Evolutionary conservation across 129 eudicot genomes (phyloP).

Genomic region (Flaveria linearis): DNA sequence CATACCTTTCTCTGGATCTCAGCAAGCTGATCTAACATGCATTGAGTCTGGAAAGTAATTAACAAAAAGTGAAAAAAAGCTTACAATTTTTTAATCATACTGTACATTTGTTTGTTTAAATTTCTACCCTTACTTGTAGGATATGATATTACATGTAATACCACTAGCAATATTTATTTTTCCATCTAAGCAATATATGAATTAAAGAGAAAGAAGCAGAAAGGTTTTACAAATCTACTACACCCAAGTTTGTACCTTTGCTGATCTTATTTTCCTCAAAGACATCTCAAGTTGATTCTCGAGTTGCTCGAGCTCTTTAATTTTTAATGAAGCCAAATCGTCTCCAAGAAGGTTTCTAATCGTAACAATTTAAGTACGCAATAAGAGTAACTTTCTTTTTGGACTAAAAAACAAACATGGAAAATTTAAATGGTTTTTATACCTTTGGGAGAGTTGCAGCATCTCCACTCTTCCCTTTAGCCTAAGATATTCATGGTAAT

Average conservation of each 20-base stretch:
- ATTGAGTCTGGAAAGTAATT: conserved; percentile 47
- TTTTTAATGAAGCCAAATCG: conserved; percentile 49
- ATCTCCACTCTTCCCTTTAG: conserved; percentile 61
- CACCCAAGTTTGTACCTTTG: conserved; percentile 37
- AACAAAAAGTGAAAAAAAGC: conserved; percentile 1
- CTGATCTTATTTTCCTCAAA: conserved; percentile 59
- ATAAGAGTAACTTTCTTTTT: neutral
- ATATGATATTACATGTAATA: neutral
- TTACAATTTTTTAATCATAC: no score
- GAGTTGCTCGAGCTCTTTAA: conserved; percentile 52
- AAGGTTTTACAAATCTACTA: no score
- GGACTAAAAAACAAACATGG: neutral
- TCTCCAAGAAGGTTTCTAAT: conserved; percentile 60
- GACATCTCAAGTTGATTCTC: conserved; percentile 56
- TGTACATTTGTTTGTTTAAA: no score
- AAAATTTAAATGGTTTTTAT: neutral
- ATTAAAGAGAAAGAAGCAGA: no score
- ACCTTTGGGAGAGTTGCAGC: conserved; percentile 65
- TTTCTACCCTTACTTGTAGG: no score
- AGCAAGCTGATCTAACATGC: conserved; percentile 51
- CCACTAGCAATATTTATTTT: neutral
- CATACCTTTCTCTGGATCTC: conserved; percentile 58
- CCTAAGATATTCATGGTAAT: conserved; percentile 54
- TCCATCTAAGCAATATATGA: neutral
- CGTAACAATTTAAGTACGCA: neutral